Conservation (phyloP, 495 filamentous ascomycete species). For the Lasiosphaeris hirsuta region DNA sequence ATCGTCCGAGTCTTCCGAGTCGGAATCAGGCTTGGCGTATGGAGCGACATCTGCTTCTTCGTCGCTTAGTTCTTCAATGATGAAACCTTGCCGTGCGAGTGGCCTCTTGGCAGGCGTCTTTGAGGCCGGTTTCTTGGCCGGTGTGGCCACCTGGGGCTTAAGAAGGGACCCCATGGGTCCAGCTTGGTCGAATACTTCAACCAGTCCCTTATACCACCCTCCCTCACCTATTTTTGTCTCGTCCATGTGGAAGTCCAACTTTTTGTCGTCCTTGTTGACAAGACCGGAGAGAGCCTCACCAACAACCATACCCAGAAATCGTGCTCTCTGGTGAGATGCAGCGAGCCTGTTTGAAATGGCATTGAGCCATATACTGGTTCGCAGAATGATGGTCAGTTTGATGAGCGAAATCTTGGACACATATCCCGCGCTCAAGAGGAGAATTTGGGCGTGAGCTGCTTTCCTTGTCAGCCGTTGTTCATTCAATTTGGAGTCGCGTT, state of each 20-base stretch:
- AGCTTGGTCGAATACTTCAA: conserved; percentile 58
- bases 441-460: conserved; percentile 69
- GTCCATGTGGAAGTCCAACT: conserved; percentile 79
- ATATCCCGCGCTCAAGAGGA: conserved; percentile 76
- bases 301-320: conserved; percentile 87
- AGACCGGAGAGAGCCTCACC: conserved; percentile 78
- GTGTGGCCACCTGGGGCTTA: conserved; percentile 4
- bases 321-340: conserved; percentile 66
- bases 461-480: conserved; percentile 28
- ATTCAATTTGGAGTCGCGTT: conserved; percentile 4
- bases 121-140: background rate
- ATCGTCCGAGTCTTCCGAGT: conserved; percentile 84
- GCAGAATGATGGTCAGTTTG: conserved; percentile 59
- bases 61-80: conserved; percentile 70
- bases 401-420: conserved; percentile 59
- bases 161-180: conserved; percentile 55
- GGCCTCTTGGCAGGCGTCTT: conserved; percentile 18
- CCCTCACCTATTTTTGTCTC: conserved; percentile 72
- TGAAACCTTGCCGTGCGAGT: conserved; percentile 36
- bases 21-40: conserved; percentile 91
- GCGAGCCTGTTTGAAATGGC: conserved; percentile 84
- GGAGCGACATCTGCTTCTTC: conserved; percentile 68
- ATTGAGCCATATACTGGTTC: conserved; percentile 68
- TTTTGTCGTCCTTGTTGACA: conserved; percentile 68
- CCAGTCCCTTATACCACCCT: conserved; percentile 70